Conservation (phyloP, 805 yeast species). For the Saccharomycopsis amapae region DNA sequence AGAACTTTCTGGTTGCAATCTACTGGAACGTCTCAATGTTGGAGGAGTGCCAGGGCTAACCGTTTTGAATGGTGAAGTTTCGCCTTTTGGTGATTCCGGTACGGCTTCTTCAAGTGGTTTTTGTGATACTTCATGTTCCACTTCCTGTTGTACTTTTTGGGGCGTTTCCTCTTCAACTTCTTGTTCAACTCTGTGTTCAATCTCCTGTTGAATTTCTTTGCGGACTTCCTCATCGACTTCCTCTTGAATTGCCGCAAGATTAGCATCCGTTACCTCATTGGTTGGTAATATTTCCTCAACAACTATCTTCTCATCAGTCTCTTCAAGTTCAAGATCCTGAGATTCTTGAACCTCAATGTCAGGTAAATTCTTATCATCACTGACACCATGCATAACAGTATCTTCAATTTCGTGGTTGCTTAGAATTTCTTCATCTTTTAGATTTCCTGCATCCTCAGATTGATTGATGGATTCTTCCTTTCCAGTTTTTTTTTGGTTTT, state of each 20-base stretch:
- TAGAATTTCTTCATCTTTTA: conserved; percentile 27
- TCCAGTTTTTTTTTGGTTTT: conserved; percentile 33
- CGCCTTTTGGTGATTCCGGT: background rate
- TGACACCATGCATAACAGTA: conserved; percentile 56
- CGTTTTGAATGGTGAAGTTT: background rate
- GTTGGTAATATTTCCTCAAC: background rate
- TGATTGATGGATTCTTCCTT: conserved; percentile 30
- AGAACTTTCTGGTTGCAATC: background rate
- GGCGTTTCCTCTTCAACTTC: background rate
- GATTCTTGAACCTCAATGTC: no score
- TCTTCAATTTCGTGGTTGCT: conserved; percentile 34
- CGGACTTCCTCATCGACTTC: background rate
- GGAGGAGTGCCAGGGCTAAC: background rate
- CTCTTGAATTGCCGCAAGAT: background rate
- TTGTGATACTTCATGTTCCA: background rate
- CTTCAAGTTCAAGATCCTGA: conserved; percentile 25
- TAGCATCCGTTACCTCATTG: background rate
- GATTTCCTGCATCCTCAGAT: conserved; percentile 40
- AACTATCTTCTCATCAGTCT: conserved; percentile 26
- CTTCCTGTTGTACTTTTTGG: no score
- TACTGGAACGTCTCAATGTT: background rate
- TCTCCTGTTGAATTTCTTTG: conserved; percentile 1
- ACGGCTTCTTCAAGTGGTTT: background rate
- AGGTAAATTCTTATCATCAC: conserved; percentile 41
- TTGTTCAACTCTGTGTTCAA: background rate